phyloP scores from a whole-genome alignment of 2,329 filamentous ascomycete species.

The Phoma herbarum region DNA sequence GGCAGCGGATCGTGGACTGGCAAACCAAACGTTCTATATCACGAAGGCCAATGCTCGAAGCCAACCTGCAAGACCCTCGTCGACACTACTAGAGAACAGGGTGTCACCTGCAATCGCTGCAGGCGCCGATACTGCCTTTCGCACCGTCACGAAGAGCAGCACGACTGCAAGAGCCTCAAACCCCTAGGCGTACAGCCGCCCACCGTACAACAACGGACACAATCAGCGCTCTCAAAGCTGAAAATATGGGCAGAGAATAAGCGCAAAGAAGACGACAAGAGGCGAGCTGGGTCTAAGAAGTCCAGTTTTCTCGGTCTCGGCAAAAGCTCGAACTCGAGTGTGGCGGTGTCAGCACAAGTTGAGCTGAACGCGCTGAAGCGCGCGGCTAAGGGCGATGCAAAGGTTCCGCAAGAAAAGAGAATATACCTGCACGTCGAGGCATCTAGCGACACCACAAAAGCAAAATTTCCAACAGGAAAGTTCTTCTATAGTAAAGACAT shows the following conservation, averaged over 20 bases:
- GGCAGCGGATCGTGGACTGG: neutral
- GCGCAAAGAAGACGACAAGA: constrained; percentile 73
- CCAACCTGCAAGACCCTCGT: constrained; percentile 74
- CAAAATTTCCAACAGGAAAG: constrained; percentile 75
- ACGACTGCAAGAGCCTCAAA: constrained; percentile 81
- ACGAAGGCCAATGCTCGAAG: constrained; percentile 62
- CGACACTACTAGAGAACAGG: constrained; percentile 72
- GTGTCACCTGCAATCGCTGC: constrained; percentile 75
- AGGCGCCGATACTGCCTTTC: constrained; percentile 80
- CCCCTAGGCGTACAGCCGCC: constrained; percentile 63
- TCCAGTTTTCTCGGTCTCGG: constrained; percentile 37
- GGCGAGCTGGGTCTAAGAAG: constrained; percentile 31
- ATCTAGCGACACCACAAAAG: constrained; percentile 82
- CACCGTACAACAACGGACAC: constrained; percentile 66
- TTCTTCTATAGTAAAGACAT: constrained; percentile 71
- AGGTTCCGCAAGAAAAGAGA: constrained; percentile 81
- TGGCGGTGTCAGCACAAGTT: constrained; percentile 68
- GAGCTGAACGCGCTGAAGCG: constrained; percentile 83
- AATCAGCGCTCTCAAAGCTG: constrained; percentile 78
- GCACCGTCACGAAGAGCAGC: constrained; percentile 79
- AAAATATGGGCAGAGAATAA: constrained; percentile 83
- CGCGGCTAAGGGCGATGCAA: constrained; percentile 87
- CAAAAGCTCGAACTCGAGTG: constrained; percentile 29
- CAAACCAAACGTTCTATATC: neutral
- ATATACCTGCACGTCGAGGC: constrained; percentile 92